phyloP scores from a whole-genome alignment of 1,284 basidiomycete genomes.

The Fomitopsis schrenkii region DNA sequence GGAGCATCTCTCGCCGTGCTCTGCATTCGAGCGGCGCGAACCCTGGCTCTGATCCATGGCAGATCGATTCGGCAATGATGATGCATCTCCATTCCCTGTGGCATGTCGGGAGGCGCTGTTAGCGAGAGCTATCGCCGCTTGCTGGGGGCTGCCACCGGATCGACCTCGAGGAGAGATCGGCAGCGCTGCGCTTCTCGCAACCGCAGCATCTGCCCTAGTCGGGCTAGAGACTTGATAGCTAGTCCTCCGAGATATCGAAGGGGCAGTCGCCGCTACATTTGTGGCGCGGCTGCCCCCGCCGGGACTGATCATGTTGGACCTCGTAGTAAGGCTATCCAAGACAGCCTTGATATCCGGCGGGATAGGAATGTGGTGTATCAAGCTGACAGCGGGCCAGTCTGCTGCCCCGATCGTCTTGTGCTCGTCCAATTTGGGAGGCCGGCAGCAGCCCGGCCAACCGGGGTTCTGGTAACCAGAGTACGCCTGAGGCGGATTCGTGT shows the following conservation, averaged over 20 bases:
- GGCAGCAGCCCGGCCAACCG: constrained; percentile 83
- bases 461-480: constrained; percentile 56
- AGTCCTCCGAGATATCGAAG: constrained; percentile 46
- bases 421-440: constrained; percentile 57
- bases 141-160: constrained; percentile 46
- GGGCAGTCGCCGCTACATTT: constrained; percentile 23
- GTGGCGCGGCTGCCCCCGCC: constrained; percentile 25
- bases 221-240: constrained; percentile 34
- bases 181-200: constrained; percentile 28
- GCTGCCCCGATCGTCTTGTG: constrained; percentile 58
- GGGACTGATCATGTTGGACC: constrained; percentile 25
- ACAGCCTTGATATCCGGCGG: constrained; percentile 64
- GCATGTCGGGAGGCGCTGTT: constrained; percentile 32
- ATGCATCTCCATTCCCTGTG: constrained; percentile 32
- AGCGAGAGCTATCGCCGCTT: constrained; percentile 32
- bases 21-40: constrained; percentile 43
- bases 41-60: constrained; percentile 37
- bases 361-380: constrained; percentile 65
- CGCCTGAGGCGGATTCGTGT: constrained; percentile 48
- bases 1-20: constrained; percentile 42
- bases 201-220: constrained; percentile 18
- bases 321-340: constrained; percentile 45
- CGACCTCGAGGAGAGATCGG: constrained; percentile 35
- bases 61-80: constrained; percentile 33
- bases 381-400: constrained; percentile 77